A percentile compares a stretch with the other conserved stretches of the same genome.
Evolutionary conservation across 2,329 filamentous ascomycete genomes (phyloP).

Genomic region (Lasiodiplodia sp.): DNA sequence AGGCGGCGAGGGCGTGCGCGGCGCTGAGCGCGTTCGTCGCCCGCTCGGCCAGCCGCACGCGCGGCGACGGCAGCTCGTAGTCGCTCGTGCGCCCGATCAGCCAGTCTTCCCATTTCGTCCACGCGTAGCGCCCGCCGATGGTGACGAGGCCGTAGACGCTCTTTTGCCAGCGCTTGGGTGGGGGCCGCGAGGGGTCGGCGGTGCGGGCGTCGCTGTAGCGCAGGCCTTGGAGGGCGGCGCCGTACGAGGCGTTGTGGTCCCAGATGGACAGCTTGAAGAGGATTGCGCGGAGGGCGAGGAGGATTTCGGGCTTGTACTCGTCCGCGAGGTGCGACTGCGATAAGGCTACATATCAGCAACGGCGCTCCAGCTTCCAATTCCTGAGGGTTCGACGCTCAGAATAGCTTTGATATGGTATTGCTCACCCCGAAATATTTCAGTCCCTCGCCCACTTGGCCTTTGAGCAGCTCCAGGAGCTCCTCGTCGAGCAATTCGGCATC

Average conservation of each 20-base stretch:
- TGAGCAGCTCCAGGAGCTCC: constrained; percentile 85
- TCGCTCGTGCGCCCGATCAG: constrained; percentile 77
- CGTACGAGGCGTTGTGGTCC: constrained; percentile 96
- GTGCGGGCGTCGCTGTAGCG: constrained; percentile 85
- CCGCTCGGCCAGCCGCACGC: constrained; percentile 65
- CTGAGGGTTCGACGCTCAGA: not conserved
- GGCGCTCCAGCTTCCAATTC: not conserved
- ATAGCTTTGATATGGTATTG: not conserved
- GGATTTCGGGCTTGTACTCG: constrained; percentile 87
- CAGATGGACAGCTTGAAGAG: constrained; percentile 96
- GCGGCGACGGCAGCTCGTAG: constrained; percentile 62
- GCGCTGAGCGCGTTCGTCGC: constrained; percentile 74
- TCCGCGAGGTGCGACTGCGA: constrained; percentile 71
- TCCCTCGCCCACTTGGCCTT: constrained; percentile 84
- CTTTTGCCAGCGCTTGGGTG: constrained; percentile 85
- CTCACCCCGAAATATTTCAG: constrained; percentile 83
- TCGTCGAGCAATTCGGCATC: constrained; percentile 95
- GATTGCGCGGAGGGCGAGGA: constrained; percentile 75
- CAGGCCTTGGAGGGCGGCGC: constrained; percentile 89
- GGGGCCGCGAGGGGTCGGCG: constrained; percentile 56
- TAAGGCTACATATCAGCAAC: constrained; percentile 4
- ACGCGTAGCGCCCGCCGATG: constrained; percentile 86
- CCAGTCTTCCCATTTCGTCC: constrained; percentile 92
- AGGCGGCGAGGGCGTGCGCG: constrained; percentile 80
- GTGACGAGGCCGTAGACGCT: constrained; percentile 82